These are phyloP conservation scores for Syzygium aqueum DNA, from an alignment of 345 rosid genomes.

Conservation along the genomic window DNA sequence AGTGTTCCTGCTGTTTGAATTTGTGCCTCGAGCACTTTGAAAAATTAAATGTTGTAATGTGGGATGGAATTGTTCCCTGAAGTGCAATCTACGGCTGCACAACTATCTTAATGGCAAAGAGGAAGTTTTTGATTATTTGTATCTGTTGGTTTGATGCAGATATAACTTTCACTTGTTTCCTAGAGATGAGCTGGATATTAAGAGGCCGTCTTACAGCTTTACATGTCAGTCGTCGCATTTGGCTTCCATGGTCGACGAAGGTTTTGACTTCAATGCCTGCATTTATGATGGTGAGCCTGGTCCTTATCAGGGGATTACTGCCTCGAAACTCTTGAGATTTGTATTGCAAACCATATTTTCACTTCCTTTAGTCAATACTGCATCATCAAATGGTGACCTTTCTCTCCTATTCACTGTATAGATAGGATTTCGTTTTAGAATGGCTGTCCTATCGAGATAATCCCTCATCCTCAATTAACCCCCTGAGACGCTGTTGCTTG, in stretches of 20 bases:
- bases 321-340: neutral
- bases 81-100: neutral
- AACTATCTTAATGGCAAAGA: neutral
- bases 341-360: neutral
- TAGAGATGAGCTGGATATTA: slow-evolving; percentile 60
- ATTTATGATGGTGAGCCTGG: slow-evolving; percentile 61
- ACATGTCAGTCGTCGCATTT: slow-evolving; percentile 69
- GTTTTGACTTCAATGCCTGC: slow-evolving; percentile 85
- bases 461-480: neutral
- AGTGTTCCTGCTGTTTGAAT: neutral
- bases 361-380: neutral
- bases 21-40: neutral
- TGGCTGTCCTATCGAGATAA: neutral
- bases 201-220: slow-evolving; percentile 84
- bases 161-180: slow-evolving; percentile 88
- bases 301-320: neutral
- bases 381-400: neutral
- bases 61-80: neutral
- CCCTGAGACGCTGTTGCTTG: neutral
- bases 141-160: slow-evolving; percentile 24
- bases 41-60: neutral
- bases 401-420: neutral
- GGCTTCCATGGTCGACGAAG: slow-evolving; percentile 66
- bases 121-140: neutral
- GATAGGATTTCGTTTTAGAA: neutral